phyloP scores from a whole-genome alignment of 768 basidiomycete species.

The Clitopilus hobsonii region DNA sequence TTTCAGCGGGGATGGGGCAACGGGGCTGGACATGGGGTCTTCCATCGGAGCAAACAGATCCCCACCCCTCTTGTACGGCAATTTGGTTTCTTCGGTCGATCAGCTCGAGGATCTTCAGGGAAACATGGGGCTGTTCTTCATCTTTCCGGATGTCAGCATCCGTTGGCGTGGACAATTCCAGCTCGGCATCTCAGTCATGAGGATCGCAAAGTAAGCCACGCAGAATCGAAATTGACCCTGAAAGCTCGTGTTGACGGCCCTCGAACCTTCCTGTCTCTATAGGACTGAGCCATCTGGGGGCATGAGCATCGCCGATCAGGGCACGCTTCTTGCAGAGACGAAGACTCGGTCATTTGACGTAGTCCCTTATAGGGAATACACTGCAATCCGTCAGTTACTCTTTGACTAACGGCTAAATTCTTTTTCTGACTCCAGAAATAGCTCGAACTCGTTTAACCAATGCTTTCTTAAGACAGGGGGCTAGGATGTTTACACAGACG shows the following conservation, averaged over 20 bases:
- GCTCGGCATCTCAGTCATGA: conserved; percentile 68
- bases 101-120: conserved; percentile 78
- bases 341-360: conserved; percentile 78
- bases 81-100: conserved; percentile 78
- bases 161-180: conserved; percentile 73
- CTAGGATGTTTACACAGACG: conserved; percentile 41
- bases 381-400: conserved; percentile 65
- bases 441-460: conserved; percentile 47
- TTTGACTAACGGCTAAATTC: not conserved
- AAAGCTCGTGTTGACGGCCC: not conserved
- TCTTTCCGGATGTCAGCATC: conserved; percentile 90
- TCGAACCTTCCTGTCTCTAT: not conserved
- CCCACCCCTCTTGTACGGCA: conserved; percentile 74
- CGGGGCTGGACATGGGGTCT: conserved; percentile 60
- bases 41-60: conserved; percentile 44
- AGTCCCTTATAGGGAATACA: conserved; percentile 65
- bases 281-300: conserved; percentile 48
- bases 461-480: conserved; percentile 50
- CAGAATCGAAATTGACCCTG: conserved; percentile 8
- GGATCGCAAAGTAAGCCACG: conserved; percentile 63
- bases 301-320: conserved; percentile 51
- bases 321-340: conserved; percentile 65
- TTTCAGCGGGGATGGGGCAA: conserved; percentile 62
- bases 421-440: conserved; percentile 11
- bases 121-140: conserved; percentile 77